Evolutionary conservation across 208 protist genomes (phyloP), one percentile per base, ranked within the genome.

Genomic region (Leishmania amazonensis): DNA sequence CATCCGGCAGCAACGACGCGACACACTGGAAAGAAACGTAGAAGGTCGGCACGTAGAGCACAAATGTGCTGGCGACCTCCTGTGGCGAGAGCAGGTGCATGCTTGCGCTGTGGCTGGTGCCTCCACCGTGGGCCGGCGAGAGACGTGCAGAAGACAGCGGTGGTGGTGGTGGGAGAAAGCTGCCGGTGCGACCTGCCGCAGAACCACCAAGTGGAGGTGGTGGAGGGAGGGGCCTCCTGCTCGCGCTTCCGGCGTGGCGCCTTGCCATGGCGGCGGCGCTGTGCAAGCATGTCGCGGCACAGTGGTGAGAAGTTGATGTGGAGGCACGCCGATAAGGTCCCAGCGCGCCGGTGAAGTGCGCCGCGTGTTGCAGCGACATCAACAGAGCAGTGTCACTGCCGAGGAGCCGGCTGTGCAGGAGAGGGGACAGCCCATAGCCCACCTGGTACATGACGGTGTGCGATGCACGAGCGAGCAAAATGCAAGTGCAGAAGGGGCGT

Each of bases 1-100:
- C 95, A 62, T 96, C 95, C 38, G 92, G 89, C 49, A 97, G 85
- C n/a, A 96, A 85, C 5, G 92, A 92, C 28, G 90, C 93, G 8
- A 96, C 89, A 68, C 89, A 88, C 24, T 91, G 83, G 35, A 96
- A 76, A 13, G 91, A 88, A 17, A 96, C 93, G 70, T 89, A 96
- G 83, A 92, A 97, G 21, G 95, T 95, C 19, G 95, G 95, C 64
- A 97, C 87, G 85, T 92, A 93, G 53, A 92, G 87, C n/a, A 95
- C 78, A 68, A 96, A 92, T 17, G 75, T 60, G 11, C 84, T 84
- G 51, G 94, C 86, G 72, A 97, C 89, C 57, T 96, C 91, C 70
- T 96, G 92, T 17, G 92, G 89, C n/a, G 92, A 91, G 45, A 86
- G 89, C 86, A 88, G 89, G 60, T 80, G 64, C 40, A 90, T 2